Evolutionary conservation across 768 basidiomycete genomes (phyloP), one percentile per base, ranked within the genome.

Genomic region (Termitomyces sp.): DNA sequence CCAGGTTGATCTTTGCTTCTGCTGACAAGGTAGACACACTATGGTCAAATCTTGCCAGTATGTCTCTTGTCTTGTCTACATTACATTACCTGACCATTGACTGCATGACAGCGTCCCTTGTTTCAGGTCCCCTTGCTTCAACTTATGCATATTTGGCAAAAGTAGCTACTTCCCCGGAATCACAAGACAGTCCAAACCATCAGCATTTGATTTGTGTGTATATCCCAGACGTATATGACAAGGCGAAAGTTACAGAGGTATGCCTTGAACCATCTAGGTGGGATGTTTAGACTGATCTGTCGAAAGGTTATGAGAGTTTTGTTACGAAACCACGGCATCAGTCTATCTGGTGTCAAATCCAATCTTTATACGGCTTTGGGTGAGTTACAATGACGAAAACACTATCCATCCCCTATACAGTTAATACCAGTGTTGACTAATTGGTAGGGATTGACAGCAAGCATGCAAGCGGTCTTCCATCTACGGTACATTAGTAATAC

Each of bases 171-270:
- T 81, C 77, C 26, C 80, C 84, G 0, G 68, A 72, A 51, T 58
- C 52, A 8, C 69, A 71, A 46, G 79, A 81, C 50, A 73, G 58
- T 16, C 66, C 80, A 20, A 76, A 81, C 34, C 69, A 82, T 52
- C 83, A 83, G 61, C 88, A 89, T 65, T 69, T 89, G 28, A 81
- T 91, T 31, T 89, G 87, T 63, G 62, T 91, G 16, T 90, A 90
- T 63, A 66, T 90, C 20, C 87, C 88, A 4, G 73, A 91, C 66
- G 82, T 88, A 15, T 88, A 84, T 66, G 81, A 90, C 68, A 84
- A 85, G 66, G 73, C 72, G 33, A 73, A 72, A 41, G 83, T 86
- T 4, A 80, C 75, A 8, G 77, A 82, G 66, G 87, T 85, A 60
- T 29, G 39, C 20, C n/a, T 24, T 12, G 2, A n/a, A 7, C 20